Base-by-base conservation (phyloP, 208 protist species). In the Crithidia sp. region DNA sequence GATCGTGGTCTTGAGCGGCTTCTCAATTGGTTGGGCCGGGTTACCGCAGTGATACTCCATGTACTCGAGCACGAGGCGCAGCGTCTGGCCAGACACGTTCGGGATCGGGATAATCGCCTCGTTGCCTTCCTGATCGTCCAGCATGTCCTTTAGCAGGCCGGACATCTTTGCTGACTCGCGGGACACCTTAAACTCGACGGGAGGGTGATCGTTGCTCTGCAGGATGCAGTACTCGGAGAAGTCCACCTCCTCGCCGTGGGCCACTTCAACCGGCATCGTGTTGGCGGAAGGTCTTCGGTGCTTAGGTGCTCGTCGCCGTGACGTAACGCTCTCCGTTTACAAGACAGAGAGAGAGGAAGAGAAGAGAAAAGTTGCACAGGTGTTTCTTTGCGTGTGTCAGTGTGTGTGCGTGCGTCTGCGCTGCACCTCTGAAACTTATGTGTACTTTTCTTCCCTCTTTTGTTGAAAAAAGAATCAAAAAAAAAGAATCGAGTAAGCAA, bases 11-110 rank as follows among this genome's bases (percentile, higher is more conserved):
- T 94, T 91, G 36, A 97, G 79, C 7, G 91, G 88, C 79, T 97
- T 95, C 76, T 96, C 93, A 62, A 96, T 93, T 14, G 83, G 81
- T 56, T 92, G 83, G 0, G 95, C 88, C 9, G 74, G 85, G 87
- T 95, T 86, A 50, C 89, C 69, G 76, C 76, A 77, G 88, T 98
- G 96, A 78, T 98, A 92, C 83, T 97, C 87, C 84, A 94, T 95
- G 87, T 98, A 98, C 76, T 98, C 92, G 55, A 98, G 89, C 43
- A 98, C 94, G 17, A 97, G 86, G 14, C 78, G 56, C 17, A 98
- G 86, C 17, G 92, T 97, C 64, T 88, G 91, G 14, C 84, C 90
- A 8, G 89, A 88, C n/a, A 98, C 92, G 85, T 97, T 96, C 53
- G 93, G 94, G 47, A 98, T 88, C 13, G 94, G 94, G 68, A 98